phyloP scores from a whole-genome alignment of 148 eudicot species.

The Rhododendron henanense region DNA sequence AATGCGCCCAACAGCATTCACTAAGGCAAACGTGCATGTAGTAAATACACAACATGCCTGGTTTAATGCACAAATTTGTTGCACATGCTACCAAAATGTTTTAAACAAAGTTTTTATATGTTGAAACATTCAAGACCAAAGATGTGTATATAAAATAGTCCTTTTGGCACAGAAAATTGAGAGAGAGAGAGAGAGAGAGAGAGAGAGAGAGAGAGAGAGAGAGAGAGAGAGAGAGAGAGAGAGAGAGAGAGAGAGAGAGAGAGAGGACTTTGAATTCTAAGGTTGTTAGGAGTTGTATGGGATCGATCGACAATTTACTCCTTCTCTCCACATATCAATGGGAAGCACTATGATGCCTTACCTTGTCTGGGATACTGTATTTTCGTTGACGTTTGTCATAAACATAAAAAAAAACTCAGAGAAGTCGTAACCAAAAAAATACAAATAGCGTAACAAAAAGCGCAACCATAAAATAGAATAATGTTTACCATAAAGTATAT shows the following conservation, averaged over 20 bases:
- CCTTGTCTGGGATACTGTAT: background rate
- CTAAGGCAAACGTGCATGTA: slow-evolving; percentile 20
- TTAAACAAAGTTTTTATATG: background rate
- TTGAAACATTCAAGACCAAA: background rate
- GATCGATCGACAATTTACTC: background rate
- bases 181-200: background rate
- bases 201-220: background rate
- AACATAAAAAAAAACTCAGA: too few species aligned
- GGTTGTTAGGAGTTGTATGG: background rate
- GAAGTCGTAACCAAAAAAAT: too few species aligned
- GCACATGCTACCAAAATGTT: slow-evolving; percentile 13
- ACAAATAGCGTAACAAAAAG: too few species aligned
- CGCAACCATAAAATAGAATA: too few species aligned
- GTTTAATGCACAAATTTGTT: slow-evolving; percentile 14
- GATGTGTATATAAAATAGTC: background rate
- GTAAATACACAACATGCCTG: slow-evolving; percentile 24
- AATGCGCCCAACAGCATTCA: slow-evolving; percentile 27
- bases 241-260: slow-evolving; percentile 4
- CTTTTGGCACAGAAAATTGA: slow-evolving; percentile 12
- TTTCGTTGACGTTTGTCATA: too few species aligned
- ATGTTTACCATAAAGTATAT: too few species aligned
- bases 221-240: background rate
- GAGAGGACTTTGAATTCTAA: background rate
- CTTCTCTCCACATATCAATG: background rate
- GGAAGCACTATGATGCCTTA: background rate